A percentile compares a stretch with the other conserved stretches of the same genome.
Evolutionary conservation across 495 filamentous ascomycete genomes (phyloP).

Genomic region (Talaromyces proteolyticus): DNA sequence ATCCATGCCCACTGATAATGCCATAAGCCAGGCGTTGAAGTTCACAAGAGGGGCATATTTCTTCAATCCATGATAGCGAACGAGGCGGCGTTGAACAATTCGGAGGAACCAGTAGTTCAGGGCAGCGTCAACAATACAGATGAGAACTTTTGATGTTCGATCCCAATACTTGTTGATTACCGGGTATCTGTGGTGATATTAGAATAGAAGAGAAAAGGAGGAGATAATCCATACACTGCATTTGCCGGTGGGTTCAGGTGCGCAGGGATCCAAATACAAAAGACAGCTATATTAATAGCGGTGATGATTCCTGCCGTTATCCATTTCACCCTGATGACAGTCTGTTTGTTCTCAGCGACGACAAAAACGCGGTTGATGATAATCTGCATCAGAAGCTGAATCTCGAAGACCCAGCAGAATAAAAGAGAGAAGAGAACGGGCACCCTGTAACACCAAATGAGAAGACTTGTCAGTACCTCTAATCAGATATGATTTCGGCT

Average conservation of each 20-base stretch:
- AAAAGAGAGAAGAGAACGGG: background rate
- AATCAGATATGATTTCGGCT: slow-evolving; percentile 11
- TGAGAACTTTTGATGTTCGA: slow-evolving; percentile 39
- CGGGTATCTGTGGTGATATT: background rate
- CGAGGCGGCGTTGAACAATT: slow-evolving; percentile 35
- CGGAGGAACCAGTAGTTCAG: slow-evolving; percentile 46
- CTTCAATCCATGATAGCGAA: slow-evolving; percentile 34
- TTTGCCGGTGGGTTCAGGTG: slow-evolving; percentile 25
- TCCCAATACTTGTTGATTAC: slow-evolving; percentile 42
- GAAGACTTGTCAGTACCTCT: slow-evolving; percentile 11
- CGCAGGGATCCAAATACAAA: slow-evolving; percentile 43
- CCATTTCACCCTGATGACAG: slow-evolving; percentile 27
- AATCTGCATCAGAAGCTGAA: slow-evolving; percentile 40
- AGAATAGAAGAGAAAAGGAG: slow-evolving; percentile 12
- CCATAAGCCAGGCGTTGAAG: slow-evolving; percentile 45
- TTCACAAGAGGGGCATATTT: slow-evolving; percentile 42
- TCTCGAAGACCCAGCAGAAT: slow-evolving; percentile 28
- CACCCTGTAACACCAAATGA: background rate
- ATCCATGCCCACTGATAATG: slow-evolving; percentile 44
- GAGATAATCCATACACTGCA: slow-evolving; percentile 8
- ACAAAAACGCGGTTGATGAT: slow-evolving; percentile 42
- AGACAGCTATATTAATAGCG: slow-evolving; percentile 38
- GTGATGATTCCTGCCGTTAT: slow-evolving; percentile 34
- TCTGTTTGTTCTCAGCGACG: slow-evolving; percentile 22
- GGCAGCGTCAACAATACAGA: slow-evolving; percentile 34